These are phyloP conservation scores for Annulohypoxylon bovei DNA, from an alignment of 495 filamentous ascomycete genomes.

Conservation along the genomic window DNA sequence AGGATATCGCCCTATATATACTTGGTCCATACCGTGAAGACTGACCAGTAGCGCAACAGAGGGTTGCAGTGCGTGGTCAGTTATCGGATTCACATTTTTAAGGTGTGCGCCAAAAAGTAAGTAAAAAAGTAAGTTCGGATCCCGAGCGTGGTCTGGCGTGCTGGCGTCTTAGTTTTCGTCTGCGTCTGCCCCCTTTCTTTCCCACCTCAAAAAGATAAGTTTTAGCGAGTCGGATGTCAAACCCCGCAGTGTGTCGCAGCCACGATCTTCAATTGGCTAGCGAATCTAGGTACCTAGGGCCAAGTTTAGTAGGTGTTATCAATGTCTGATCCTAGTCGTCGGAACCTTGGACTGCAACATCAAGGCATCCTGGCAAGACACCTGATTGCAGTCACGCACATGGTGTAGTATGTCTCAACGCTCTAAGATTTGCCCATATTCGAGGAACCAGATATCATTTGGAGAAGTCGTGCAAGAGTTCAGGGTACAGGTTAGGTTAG, in stretches of 20 bases:
- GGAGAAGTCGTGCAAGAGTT: background rate
- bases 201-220: constrained; percentile 7
- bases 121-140: background rate
- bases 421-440: background rate
- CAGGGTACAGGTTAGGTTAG: too few relatives aligned
- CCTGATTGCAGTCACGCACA: constrained; percentile 6
- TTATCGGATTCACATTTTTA: constrained; percentile 15
- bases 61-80: constrained; percentile 32
- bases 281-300: background rate
- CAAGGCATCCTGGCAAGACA: constrained; percentile 2
- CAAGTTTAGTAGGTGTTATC: background rate
- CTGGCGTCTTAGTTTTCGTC: background rate
- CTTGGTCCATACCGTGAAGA: constrained; percentile 33
- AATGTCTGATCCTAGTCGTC: background rate
- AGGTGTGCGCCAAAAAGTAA: constrained; percentile 1
- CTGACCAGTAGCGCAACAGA: background rate
- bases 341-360: constrained; percentile 15
- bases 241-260: constrained; percentile 30
- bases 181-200: background rate
- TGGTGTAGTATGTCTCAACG: background rate
- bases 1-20: constrained; percentile 42
- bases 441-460: background rate
- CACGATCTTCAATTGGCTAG: constrained; percentile 18
- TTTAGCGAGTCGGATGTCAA: constrained; percentile 28
- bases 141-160: background rate